Conservation (phyloP, 768 basidiomycete genomes). For the Leccinellum rugosiceps region DNA sequence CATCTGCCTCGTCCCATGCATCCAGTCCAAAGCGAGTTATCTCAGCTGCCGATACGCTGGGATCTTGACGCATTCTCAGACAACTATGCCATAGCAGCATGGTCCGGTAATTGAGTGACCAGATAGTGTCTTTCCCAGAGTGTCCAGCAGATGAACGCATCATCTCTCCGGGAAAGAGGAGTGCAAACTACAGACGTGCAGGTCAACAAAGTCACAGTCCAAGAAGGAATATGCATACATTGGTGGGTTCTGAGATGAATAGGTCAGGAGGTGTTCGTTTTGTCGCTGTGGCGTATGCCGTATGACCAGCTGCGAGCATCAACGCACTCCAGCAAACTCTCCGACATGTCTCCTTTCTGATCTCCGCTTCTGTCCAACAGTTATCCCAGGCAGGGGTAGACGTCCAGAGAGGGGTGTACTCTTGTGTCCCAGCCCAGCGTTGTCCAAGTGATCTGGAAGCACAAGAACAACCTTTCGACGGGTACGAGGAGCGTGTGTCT, state of each 20-base stretch:
- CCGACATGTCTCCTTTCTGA: slow-evolving; percentile 68
- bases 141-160: slow-evolving; percentile 29
- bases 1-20: slow-evolving; percentile 70
- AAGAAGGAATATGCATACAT: slow-evolving; percentile 41
- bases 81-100: slow-evolving; percentile 76
- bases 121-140: slow-evolving; percentile 63
- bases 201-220: slow-evolving; percentile 2
- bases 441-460: slow-evolving; percentile 47
- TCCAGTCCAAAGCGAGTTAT: slow-evolving; percentile 61
- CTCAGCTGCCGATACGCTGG: slow-evolving; percentile 41
- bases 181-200: slow-evolving; percentile 47
- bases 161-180: slow-evolving; percentile 77
- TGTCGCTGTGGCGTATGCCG: slow-evolving; percentile 52
- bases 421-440: slow-evolving; percentile 47
- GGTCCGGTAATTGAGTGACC: slow-evolving; percentile 69
- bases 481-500: slow-evolving; percentile 6
- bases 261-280: slow-evolving; percentile 41
- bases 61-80: slow-evolving; percentile 51
- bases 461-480: slow-evolving; percentile 44
- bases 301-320: slow-evolving; percentile 61
- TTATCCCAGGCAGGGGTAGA: slow-evolving; percentile 62
- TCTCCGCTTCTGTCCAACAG: slow-evolving; percentile 57
- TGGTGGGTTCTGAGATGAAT: slow-evolving; percentile 61
- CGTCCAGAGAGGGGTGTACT: slow-evolving; percentile 61
- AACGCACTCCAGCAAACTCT: slow-evolving; percentile 73